These are phyloP conservation scores for Hypoxylon rubiginosum DNA, from an alignment of 2,329 filamentous ascomycete genomes.

Conservation along the genomic window DNA sequence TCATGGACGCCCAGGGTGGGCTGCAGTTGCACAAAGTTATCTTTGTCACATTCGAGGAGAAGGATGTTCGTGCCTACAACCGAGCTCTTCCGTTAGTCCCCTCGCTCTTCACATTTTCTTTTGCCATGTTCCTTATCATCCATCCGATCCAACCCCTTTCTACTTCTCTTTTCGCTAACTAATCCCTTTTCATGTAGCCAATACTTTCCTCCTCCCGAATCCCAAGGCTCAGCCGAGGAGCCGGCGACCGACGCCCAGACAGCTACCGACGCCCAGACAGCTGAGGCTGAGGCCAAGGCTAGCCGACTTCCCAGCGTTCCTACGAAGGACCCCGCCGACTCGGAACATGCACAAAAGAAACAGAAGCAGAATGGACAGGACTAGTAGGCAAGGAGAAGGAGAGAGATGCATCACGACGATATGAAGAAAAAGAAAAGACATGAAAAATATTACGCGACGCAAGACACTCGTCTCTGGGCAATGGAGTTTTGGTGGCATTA, in stretches of 20 bases:
- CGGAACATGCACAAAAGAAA: conserved; percentile 53
- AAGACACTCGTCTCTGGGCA: neutral
- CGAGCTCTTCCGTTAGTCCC: conserved; percentile 77
- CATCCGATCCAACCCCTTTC: neutral
- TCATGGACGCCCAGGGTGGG: conserved; percentile 63
- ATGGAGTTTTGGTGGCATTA: conserved; percentile 11
- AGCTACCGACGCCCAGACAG: conserved; percentile 38
- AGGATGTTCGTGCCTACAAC: conserved; percentile 82
- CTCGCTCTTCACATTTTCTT: neutral
- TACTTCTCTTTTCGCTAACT: neutral
- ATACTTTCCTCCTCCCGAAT: conserved; percentile 47
- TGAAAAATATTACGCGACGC: neutral
- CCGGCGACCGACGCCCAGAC: too few species aligned
- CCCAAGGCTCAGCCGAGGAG: conserved; percentile 21
- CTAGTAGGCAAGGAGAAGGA: conserved; percentile 8
- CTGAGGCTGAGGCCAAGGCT: conserved; percentile 47
- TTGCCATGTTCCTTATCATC: neutral
- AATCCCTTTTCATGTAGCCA: conserved; percentile 32
- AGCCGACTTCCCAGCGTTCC: conserved; percentile 55
- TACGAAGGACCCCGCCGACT: conserved; percentile 51
- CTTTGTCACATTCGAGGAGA: conserved; percentile 85
- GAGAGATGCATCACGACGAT: conserved; percentile 7
- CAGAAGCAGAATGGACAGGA: conserved; percentile 47
- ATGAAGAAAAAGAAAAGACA: too few species aligned
- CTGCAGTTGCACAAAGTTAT: conserved; percentile 77